Percentiles rank a stretch among this genome's conserved stretches.
phyloP scores from a whole-genome alignment of 2,329 filamentous ascomycete species.

The Sclerotiophoma versabilis region DNA sequence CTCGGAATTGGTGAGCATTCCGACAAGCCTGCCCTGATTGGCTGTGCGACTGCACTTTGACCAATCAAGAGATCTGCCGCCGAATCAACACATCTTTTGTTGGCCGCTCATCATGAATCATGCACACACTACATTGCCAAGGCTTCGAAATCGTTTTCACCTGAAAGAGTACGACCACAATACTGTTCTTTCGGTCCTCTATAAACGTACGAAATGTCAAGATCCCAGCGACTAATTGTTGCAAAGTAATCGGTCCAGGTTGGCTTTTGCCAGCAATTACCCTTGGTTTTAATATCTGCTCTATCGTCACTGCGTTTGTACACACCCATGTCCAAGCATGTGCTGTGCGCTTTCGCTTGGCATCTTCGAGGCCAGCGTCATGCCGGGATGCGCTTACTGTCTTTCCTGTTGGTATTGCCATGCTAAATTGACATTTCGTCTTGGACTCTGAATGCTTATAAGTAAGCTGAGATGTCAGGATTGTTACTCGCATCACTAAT shows the following conservation, averaged over 20 bases:
- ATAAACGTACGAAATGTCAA: slow-evolving; percentile 75
- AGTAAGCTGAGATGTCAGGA: slow-evolving; percentile 23
- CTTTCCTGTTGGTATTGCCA: slow-evolving; percentile 73
- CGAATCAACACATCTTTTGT: background rate
- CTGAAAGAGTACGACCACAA: slow-evolving; percentile 72
- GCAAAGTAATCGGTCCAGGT: slow-evolving; percentile 71
- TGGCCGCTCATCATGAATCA: background rate
- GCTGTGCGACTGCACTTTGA: background rate
- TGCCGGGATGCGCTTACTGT: slow-evolving; percentile 76
- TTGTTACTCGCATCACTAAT: background rate
- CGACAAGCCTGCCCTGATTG: background rate
- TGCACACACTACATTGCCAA: background rate
- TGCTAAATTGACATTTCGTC: slow-evolving; percentile 68
- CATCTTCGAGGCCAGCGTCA: slow-evolving; percentile 72
- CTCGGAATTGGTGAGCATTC: background rate
- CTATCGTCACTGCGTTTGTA: slow-evolving; percentile 69
- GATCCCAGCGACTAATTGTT: slow-evolving; percentile 69
- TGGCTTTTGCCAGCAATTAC: slow-evolving; percentile 71
- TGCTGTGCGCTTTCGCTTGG: slow-evolving; percentile 67
- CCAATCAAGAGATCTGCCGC: background rate
- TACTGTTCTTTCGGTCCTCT: slow-evolving; percentile 70
- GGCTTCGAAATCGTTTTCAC: slow-evolving; percentile 46
- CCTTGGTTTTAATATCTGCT: slow-evolving; percentile 66
- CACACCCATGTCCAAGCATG: slow-evolving; percentile 58
- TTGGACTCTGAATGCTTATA: slow-evolving; percentile 71